These are phyloP conservation scores for Metschnikowia cubensis DNA, from an alignment of 805 yeast genomes.

Conservation along the genomic window DNA sequence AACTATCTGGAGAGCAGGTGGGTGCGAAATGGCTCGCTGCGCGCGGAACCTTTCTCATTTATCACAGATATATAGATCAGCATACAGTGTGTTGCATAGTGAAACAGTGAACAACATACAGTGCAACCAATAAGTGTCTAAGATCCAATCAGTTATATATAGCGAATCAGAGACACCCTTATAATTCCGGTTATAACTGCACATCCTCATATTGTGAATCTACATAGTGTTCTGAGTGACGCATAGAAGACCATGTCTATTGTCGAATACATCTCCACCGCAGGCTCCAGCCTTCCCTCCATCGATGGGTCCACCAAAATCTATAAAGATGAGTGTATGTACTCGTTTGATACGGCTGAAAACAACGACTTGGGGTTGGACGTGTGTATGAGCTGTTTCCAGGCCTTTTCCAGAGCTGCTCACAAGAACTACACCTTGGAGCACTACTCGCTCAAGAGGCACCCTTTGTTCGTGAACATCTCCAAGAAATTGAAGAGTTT, in stretches of 20 bases:
- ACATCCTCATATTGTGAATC: no score
- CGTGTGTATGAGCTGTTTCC: slow-evolving; percentile 70
- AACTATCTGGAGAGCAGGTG: no score
- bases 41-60: no score
- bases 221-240: no score
- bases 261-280: slow-evolving; percentile 7
- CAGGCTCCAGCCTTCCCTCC: slow-evolving; percentile 18
- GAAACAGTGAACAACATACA: no score
- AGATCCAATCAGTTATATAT: no score
- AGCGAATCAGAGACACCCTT: no score
- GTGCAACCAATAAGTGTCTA: no score
- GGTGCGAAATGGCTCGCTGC: no score
- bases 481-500: slow-evolving; percentile 42
- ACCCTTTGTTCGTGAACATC: slow-evolving; percentile 57
- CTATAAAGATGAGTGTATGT: slow-evolving; percentile 88
- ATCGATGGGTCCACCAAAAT: slow-evolving; percentile 35
- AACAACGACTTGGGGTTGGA: slow-evolving; percentile 55
- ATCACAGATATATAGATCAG: no score
- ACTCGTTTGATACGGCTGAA: slow-evolving; percentile 69
- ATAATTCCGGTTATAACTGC: no score
- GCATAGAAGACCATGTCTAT: slow-evolving; percentile 4
- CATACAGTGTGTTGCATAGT: no score
- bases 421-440: slow-evolving; percentile 47
- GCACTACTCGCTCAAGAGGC: slow-evolving; percentile 53
- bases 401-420: slow-evolving; percentile 54